A percentile compares a stretch with the other conserved stretches of the same genome.
phyloP scores from a whole-genome alignment of 108 stramenopile species.

The Fragilaria radians region DNA sequence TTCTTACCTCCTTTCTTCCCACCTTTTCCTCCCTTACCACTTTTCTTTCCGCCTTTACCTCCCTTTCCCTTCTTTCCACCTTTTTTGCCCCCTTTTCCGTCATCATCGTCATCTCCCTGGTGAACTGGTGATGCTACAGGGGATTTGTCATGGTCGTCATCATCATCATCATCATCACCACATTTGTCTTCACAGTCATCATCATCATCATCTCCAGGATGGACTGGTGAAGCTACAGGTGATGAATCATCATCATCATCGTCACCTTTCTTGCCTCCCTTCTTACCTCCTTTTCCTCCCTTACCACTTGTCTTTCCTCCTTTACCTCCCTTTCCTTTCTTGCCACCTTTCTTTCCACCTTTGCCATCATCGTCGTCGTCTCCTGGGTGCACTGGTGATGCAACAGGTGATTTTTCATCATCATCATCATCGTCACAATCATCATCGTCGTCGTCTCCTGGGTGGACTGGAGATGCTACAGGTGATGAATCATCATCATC shows the following conservation, averaged over 20 bases:
- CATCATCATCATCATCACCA: constrained; percentile 2
- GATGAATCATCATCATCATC: neutral
- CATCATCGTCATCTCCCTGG: constrained; percentile 31
- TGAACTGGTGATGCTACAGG: neutral
- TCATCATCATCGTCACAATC: neutral
- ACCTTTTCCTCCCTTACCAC: neutral
- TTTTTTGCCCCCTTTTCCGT: constrained; percentile 7
- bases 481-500: constrained; percentile 27
- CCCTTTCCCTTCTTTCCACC: neutral
- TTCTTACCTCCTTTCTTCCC: neutral
- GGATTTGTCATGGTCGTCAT: neutral
- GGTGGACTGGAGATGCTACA: neutral
- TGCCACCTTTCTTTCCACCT: neutral
- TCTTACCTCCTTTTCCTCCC: constrained; percentile 42
- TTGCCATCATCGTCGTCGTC: neutral
- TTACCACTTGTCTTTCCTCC: neutral
- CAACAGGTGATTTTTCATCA: no score
- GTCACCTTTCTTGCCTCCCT: constrained; percentile 41
- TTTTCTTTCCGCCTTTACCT: neutral
- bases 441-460: neutral
- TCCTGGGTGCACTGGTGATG: neutral
- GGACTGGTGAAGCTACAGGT: neutral
- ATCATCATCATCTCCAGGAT: constrained; percentile 44
- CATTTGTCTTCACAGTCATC: constrained; percentile 39
- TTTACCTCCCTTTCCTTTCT: neutral